Conservation (phyloP, 1,284 basidiomycete genomes). For the Chondrostereum purpureum region DNA sequence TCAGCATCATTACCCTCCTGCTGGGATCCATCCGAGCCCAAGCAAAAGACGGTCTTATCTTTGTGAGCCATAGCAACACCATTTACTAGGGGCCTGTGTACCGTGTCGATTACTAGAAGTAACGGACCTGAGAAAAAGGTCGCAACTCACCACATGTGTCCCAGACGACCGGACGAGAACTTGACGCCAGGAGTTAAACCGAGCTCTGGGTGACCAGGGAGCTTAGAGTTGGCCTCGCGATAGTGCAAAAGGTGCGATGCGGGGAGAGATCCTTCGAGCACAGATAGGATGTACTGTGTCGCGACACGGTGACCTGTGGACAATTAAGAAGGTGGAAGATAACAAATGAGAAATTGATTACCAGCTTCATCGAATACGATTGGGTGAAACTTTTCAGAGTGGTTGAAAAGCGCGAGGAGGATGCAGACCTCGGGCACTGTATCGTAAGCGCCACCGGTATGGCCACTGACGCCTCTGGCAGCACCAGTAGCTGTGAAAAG, state of each 20-base stretch:
- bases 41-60: conserved; percentile 70
- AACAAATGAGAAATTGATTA: conserved; percentile 20
- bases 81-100: conserved; percentile 60
- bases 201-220: conserved; percentile 81
- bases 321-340: conserved; percentile 3
- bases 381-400: conserved; percentile 55
- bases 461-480: conserved; percentile 76
- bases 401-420: conserved; percentile 62
- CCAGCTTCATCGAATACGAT: conserved; percentile 75
- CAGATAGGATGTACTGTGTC: conserved; percentile 77
- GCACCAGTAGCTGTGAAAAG: conserved; percentile 78
- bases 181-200: conserved; percentile 82
- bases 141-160: conserved; percentile 63
- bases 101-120: neutral
- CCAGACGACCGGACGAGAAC: conserved; percentile 81
- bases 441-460: conserved; percentile 82
- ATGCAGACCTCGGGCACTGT: conserved; percentile 79
- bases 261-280: conserved; percentile 65
- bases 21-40: conserved; percentile 84
- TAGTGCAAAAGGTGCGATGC: conserved; percentile 75
- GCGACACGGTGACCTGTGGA: conserved; percentile 75
- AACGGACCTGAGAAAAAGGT: conserved; percentile 1
- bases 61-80: conserved; percentile 75
- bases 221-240: conserved; percentile 76
- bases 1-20: conserved; percentile 88